phyloP scores from a whole-genome alignment of 306 rosid species.

The Canavalia ensiformis region DNA sequence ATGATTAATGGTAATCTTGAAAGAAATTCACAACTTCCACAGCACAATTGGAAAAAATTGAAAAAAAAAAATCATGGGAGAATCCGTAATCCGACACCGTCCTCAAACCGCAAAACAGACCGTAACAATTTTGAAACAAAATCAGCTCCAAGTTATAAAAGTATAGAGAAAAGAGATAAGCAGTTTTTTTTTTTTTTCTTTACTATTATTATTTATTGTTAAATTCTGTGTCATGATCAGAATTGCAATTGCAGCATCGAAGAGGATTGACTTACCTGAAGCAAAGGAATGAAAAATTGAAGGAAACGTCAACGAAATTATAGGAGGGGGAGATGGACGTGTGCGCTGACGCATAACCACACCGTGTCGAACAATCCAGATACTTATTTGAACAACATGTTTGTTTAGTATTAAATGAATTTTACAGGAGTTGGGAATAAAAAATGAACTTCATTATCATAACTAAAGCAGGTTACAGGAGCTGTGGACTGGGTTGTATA shows the following conservation, averaged over 20 bases:
- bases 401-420: too few species aligned
- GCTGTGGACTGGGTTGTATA: too few species aligned
- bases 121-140: background rate
- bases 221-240: background rate
- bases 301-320: conserved; percentile 11
- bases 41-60: conserved; percentile 21
- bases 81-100: conserved; percentile 16
- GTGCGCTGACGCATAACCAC: conserved; percentile 29
- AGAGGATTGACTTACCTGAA: conserved; percentile 36
- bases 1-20: background rate
- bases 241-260: conserved; percentile 25
- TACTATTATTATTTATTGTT: background rate
- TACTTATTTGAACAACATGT: background rate
- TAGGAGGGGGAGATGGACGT: conserved; percentile 24
- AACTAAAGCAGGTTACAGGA: too few species aligned
- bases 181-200: too few species aligned
- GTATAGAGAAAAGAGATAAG: background rate
- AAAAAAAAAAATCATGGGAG: conserved; percentile 38
- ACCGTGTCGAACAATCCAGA: conserved; percentile 10
- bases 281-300: background rate
- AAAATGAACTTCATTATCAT: too few species aligned
- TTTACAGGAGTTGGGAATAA: too few species aligned
- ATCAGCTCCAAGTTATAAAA: conserved; percentile 21
- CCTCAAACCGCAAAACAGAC: conserved; percentile 4
- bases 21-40: background rate